These are phyloP conservation scores for Abrus precatorius DNA, from an alignment of 306 rosid genomes.

Conservation along the genomic window DNA sequence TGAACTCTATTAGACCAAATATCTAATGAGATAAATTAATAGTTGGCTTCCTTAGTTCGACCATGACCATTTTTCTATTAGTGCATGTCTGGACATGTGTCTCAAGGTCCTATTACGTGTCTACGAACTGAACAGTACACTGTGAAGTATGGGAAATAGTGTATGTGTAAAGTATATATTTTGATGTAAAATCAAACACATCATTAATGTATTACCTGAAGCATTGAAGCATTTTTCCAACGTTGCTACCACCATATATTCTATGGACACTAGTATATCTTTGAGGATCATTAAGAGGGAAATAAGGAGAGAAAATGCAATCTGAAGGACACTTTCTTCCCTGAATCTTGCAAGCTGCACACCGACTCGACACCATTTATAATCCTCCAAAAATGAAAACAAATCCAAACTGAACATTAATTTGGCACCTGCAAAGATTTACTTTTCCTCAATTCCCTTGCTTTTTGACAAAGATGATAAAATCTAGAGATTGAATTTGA, in stretches of 20 bases:
- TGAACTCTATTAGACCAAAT: background rate
- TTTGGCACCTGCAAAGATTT: constrained; percentile 35
- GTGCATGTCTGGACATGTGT: too few species aligned
- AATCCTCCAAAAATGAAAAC: background rate
- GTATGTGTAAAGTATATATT: too few species aligned
- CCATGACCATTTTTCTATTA: too few species aligned
- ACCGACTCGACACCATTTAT: constrained; percentile 49
- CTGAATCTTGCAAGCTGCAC: constrained; percentile 75
- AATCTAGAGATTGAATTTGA: constrained; percentile 45
- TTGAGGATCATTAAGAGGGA: constrained; percentile 71
- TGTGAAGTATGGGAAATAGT: too few species aligned
- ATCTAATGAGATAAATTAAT: background rate
- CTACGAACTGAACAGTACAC: too few species aligned
- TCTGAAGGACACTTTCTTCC: constrained; percentile 69
- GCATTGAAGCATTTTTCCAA: constrained; percentile 72
- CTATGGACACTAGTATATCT: constrained; percentile 69
- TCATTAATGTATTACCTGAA: constrained; percentile 55
- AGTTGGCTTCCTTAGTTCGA: background rate
- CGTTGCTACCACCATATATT: constrained; percentile 74
- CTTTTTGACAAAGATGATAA: constrained; percentile 34
- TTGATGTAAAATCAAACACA: background rate
- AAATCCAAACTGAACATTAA: constrained; percentile 41
- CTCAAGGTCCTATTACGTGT: too few species aligned
- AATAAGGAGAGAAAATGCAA: constrained; percentile 75
- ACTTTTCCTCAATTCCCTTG: constrained; percentile 19